Evolutionary conservation across 2,329 filamentous ascomycete genomes (phyloP).

Genomic region (Myrmaecium sp.): DNA sequence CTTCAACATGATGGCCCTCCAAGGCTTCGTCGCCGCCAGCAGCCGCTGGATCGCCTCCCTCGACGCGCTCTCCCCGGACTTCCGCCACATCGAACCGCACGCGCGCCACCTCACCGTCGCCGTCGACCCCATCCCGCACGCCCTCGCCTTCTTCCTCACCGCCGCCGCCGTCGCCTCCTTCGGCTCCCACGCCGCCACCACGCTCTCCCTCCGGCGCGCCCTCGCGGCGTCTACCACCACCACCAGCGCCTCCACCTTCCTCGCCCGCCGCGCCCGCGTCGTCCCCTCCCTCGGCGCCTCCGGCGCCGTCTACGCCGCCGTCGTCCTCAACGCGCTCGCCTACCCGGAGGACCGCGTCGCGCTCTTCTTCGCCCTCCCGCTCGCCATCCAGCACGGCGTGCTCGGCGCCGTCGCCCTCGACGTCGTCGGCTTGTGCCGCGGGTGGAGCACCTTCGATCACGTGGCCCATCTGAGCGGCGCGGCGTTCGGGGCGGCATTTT

Average conservation of each 20-base stretch:
- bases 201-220: background rate
- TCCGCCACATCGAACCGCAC: too few relatives aligned
- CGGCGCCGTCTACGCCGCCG: background rate
- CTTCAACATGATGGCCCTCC: too few relatives aligned
- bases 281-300: background rate
- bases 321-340: background rate
- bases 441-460: background rate
- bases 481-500: slow-evolving; percentile 4
- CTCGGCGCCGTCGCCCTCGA: background rate
- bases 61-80: too few relatives aligned
- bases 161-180: too few relatives aligned
- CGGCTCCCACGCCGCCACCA: too few relatives aligned
- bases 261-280: background rate
- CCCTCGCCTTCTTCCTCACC: too few relatives aligned
- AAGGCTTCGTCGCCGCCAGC: too few relatives aligned
- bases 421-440: background rate
- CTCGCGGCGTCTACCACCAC: background rate
- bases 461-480: background rate
- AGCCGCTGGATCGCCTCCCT: too few relatives aligned
- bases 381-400: background rate
- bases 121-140: too few relatives aligned
- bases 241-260: background rate
- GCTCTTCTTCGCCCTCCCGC: background rate
- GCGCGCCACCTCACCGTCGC: too few relatives aligned
- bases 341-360: background rate